Evolutionary conservation across 2,329 filamentous ascomycete species (phyloP).

Genomic region (Pleurostoma richardsiae): DNA sequence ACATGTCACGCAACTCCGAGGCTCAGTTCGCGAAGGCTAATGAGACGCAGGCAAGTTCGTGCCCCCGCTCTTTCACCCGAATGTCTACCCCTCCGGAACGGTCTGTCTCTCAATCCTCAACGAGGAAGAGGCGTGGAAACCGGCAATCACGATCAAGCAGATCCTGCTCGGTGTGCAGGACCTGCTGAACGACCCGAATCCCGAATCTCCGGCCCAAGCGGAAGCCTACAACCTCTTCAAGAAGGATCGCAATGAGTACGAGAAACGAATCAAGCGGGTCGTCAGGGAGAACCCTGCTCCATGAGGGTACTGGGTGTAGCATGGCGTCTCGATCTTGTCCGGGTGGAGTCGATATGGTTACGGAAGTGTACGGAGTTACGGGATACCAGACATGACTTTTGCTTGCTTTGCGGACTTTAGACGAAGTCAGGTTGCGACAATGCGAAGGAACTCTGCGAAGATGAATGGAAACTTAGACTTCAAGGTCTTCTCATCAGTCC

Average conservation of each 20-base stretch:
- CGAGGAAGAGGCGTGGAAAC: constrained; percentile 98
- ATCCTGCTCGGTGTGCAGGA: constrained; percentile 95
- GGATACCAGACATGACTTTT: neutral
- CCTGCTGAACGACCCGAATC: constrained; percentile 92
- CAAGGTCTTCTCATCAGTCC: too few relatives aligned
- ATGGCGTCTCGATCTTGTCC: neutral
- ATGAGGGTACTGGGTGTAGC: constrained; percentile 25
- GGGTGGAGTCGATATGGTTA: neutral
- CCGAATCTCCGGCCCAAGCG: constrained; percentile 92
- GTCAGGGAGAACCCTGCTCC: constrained; percentile 86
- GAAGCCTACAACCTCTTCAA: constrained; percentile 97
- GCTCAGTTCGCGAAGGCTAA: neutral
- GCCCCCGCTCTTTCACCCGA: constrained; percentile 94
- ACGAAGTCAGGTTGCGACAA: neutral
- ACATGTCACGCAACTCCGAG: neutral
- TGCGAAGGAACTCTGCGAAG: too few relatives aligned
- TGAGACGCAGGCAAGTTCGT: constrained; percentile 76
- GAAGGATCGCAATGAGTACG: constrained; percentile 81
- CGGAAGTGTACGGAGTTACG: neutral
- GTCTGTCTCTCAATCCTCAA: constrained; percentile 97
- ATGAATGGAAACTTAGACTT: too few relatives aligned
- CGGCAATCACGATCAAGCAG: constrained; percentile 96
- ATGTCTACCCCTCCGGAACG: constrained; percentile 96
- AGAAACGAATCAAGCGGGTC: constrained; percentile 78
- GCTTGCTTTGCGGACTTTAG: neutral